These are phyloP conservation scores for Coemansia sp. DNA, from an alignment of 192 early-diverging fungal genomes.

Conservation along the genomic window DNA sequence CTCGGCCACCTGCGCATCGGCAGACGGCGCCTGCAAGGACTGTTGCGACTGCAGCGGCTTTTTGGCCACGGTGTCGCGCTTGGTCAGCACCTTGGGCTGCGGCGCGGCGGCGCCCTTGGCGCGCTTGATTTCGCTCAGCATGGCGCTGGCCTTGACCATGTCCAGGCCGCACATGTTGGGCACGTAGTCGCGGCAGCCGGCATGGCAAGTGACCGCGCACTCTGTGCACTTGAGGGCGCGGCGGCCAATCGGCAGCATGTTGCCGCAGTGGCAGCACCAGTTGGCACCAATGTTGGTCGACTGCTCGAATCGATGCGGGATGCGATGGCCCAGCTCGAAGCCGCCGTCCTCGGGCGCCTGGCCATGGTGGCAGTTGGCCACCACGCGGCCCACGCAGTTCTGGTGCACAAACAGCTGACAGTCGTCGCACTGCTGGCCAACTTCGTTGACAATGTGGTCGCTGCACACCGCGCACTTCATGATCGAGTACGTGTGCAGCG, in stretches of 20 bases:
- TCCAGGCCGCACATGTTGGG: slow-evolving; percentile 92
- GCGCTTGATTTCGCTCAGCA: slow-evolving; percentile 77
- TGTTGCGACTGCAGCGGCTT: slow-evolving; percentile 2
- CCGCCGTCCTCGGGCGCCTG: slow-evolving; percentile 13
- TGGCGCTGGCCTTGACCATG: slow-evolving; percentile 79
- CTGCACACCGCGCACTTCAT: slow-evolving; percentile 96
- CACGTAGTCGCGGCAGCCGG: slow-evolving; percentile 76
- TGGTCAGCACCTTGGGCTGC: slow-evolving; percentile 38
- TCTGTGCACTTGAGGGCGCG: slow-evolving; percentile 59
- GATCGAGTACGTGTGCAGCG: slow-evolving; percentile 89
- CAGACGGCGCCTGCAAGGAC: slow-evolving; percentile 5
- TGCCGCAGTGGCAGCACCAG: slow-evolving; percentile 99
- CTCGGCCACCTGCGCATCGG: slow-evolving; percentile 29
- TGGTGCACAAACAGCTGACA: slow-evolving; percentile 94
- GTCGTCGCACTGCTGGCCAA: slow-evolving; percentile 92
- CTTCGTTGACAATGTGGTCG: slow-evolving; percentile 86
- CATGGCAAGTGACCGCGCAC: slow-evolving; percentile 79
- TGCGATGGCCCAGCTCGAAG: slow-evolving; percentile 72
- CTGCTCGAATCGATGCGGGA: slow-evolving; percentile 93
- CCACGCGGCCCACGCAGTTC: slow-evolving; percentile 77
- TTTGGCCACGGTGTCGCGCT: slow-evolving; percentile 50
- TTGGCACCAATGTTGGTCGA: slow-evolving; percentile 77
- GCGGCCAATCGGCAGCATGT: slow-evolving; percentile 81
- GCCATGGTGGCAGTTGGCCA: slow-evolving; percentile 82
- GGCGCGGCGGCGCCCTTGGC: slow-evolving; percentile 37